Percentiles rank a stretch among this genome's conserved stretches.
Evolutionary conservation across 805 yeast species (phyloP).

Genomic region (Clavispora vitiphila): DNA sequence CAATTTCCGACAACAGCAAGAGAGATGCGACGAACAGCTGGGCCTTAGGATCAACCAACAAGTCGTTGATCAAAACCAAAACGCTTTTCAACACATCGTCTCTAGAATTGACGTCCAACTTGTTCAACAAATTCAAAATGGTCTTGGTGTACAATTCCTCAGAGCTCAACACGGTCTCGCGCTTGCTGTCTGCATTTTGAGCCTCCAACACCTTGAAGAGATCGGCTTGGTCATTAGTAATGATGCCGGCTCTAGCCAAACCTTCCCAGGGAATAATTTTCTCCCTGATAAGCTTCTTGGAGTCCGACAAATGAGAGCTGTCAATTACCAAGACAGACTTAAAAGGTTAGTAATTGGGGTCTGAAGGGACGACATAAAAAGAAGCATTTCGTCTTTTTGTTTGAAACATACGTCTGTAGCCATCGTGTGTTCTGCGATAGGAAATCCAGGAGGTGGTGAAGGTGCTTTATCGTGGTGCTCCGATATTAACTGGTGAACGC

Average conservation of each 20-base stretch:
- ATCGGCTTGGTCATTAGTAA: conserved; percentile 65
- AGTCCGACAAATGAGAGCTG: conserved; percentile 61
- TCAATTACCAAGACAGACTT: conserved; percentile 46
- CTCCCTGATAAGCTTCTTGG: conserved; percentile 63
- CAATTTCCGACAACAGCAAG: conserved; percentile 37
- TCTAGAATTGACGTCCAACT: conserved; percentile 38
- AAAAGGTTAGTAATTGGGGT: conserved; percentile 8
- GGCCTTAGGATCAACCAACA: conserved; percentile 36
- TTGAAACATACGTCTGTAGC: not conserved
- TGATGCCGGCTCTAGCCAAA: conserved; percentile 65
- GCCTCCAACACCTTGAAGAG: conserved; percentile 50
- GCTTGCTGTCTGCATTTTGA: conserved; percentile 39
- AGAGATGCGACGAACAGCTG: conserved; percentile 35
- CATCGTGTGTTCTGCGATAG: not conserved
- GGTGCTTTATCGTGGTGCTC: not conserved
- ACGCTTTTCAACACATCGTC: conserved; percentile 65
- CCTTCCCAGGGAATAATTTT: conserved; percentile 93
- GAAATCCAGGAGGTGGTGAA: not conserved
- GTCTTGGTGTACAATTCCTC: conserved; percentile 51
- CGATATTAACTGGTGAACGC: not conserved
- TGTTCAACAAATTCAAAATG: conserved; percentile 49
- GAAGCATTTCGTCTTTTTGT: not conserved
- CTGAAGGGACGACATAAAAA: too few relatives aligned
- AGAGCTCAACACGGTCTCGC: conserved; percentile 37
- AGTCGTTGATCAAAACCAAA: conserved; percentile 57